Percentiles rank a stretch among this genome's conserved stretches.
phyloP scores from a whole-genome alignment of 1,139 yeast species.

The Groenewaldozyma auringiensis region DNA sequence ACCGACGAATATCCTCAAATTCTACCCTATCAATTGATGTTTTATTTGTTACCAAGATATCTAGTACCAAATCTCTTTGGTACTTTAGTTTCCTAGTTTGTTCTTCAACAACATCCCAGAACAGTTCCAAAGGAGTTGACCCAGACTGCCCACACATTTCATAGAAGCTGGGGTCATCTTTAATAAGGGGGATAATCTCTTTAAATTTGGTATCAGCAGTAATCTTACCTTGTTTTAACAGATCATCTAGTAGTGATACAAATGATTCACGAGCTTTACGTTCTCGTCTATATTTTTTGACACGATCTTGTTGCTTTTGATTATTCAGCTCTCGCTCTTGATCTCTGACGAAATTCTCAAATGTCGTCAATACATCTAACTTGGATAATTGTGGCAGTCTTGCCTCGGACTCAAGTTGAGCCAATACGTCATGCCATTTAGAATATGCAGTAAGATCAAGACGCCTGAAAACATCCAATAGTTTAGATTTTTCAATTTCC shows the following conservation, averaged over 20 bases:
- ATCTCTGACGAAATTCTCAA: slow-evolving; percentile 43
- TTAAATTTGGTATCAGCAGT: slow-evolving; percentile 54
- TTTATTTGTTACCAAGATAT: slow-evolving; percentile 38
- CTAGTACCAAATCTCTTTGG: slow-evolving; percentile 53
- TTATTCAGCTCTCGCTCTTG: slow-evolving; percentile 35
- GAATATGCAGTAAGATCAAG: slow-evolving; percentile 30
- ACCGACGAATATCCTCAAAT: slow-evolving; percentile 20
- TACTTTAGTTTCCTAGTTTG: slow-evolving; percentile 49
- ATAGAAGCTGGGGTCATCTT: slow-evolving; percentile 51
- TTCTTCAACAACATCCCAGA: slow-evolving; percentile 68
- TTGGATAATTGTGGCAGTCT: slow-evolving; percentile 47
- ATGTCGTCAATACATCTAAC: slow-evolving; percentile 53
- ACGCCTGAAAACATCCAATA: slow-evolving; percentile 22
- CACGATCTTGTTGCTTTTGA: slow-evolving; percentile 33
- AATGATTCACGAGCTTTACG: slow-evolving; percentile 59
- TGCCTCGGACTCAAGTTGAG: slow-evolving; percentile 38
- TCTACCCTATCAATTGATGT: slow-evolving; percentile 16
- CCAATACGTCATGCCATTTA: slow-evolving; percentile 43
- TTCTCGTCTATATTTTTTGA: slow-evolving; percentile 43
- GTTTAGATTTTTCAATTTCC: slow-evolving; percentile 18
- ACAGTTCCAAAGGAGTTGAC: slow-evolving; percentile 69
- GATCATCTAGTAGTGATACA: slow-evolving; percentile 38
- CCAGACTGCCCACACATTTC: slow-evolving; percentile 67
- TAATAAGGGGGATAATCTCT: slow-evolving; percentile 45
- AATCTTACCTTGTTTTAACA: slow-evolving; percentile 37